Base-by-base conservation (phyloP, 2,329 filamentous ascomycete genomes). In the Setomelanomma holmii region DNA sequence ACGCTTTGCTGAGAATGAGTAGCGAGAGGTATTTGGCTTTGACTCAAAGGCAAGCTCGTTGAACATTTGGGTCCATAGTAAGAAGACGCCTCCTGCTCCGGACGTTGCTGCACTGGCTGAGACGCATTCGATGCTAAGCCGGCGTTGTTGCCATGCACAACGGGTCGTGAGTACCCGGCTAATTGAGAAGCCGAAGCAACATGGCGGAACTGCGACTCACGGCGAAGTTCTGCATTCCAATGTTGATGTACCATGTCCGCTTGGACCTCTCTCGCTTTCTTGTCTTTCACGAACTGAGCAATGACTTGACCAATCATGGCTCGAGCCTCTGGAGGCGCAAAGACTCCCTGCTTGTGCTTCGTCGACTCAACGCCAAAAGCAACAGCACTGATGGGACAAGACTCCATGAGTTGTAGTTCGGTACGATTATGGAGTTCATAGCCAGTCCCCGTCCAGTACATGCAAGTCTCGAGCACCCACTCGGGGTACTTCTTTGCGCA, bases 401-500 rank as follows among this genome's bases (percentile, higher is more conserved):
- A 36, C 10, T 39, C 23, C 20, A 47, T 21, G 10, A 62, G 45
- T 1, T 55, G 49, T 8, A 49, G 45, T 3, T 51, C 45, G 3
- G 22, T 21, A 43, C 57, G 40, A 5, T n/a, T 24, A 2, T 57
- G 58, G 11, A 68, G 45, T 3, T 40, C 53, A 3, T 17, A 36
- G 7, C 62, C 64, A n/a, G 43, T 46, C 2, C 63, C 60, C 11
- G 50, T 23, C 61, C 64, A 68, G 17, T 22, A 23, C 17, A 57
- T 55, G 17, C 56, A 59, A 8, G 66, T 67, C 34, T 68, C 66
- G 2, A 68, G 54, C 3, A 68, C 53, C 66, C 66, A 68, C 47
- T 66, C 64, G 5, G 66, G 61, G 52, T 46, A 61, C 20, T 33
- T 36, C 23, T 60, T 56, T 1, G 52, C 55, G 17, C 61, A 40